Percentiles rank a stretch among this genome's conserved stretches.
These are phyloP conservation scores for Selaginella moellendorffii DNA, from an alignment of 75 land plant species.

Conservation along the genomic window DNA sequence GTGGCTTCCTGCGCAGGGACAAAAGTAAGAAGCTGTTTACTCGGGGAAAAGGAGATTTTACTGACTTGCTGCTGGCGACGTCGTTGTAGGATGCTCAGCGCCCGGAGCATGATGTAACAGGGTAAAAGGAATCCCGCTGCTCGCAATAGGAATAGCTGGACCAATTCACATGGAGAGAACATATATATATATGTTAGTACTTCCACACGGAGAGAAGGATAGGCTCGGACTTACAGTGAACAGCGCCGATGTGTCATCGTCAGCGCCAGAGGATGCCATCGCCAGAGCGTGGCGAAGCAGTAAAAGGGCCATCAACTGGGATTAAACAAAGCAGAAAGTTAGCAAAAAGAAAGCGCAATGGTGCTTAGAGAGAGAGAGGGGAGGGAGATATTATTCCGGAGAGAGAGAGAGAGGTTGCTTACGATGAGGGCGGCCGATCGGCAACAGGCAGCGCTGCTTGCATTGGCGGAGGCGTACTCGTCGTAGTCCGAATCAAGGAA, in stretches of 20 bases:
- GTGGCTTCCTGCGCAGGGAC: neutral
- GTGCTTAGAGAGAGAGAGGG: neutral
- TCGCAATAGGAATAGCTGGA: slow-evolving; percentile 39
- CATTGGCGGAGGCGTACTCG: slow-evolving; percentile 32
- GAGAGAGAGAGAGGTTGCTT: slow-evolving; percentile 9
- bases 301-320: slow-evolving; percentile 53
- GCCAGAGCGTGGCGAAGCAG: slow-evolving; percentile 48
- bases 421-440: slow-evolving; percentile 62
- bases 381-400: neutral
- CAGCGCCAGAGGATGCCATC: slow-evolving; percentile 31
- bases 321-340: neutral
- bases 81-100: slow-evolving; percentile 25
- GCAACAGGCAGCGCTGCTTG: slow-evolving; percentile 49
- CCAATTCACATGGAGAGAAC: neutral
- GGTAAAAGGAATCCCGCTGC: slow-evolving; percentile 42
- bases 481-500: slow-evolving; percentile 39
- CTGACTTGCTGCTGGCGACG: slow-evolving; percentile 38
- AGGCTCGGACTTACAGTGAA: slow-evolving; percentile 29
- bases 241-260: slow-evolving; percentile 37
- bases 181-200: neutral
- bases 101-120: slow-evolving; percentile 33
- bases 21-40: too few relatives aligned
- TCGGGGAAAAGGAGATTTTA: too few relatives aligned
- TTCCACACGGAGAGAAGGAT: neutral
- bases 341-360: neutral